These are phyloP conservation scores for Trametes versicolor DNA, from an alignment of 1,284 basidiomycete species.

Conservation along the genomic window DNA sequence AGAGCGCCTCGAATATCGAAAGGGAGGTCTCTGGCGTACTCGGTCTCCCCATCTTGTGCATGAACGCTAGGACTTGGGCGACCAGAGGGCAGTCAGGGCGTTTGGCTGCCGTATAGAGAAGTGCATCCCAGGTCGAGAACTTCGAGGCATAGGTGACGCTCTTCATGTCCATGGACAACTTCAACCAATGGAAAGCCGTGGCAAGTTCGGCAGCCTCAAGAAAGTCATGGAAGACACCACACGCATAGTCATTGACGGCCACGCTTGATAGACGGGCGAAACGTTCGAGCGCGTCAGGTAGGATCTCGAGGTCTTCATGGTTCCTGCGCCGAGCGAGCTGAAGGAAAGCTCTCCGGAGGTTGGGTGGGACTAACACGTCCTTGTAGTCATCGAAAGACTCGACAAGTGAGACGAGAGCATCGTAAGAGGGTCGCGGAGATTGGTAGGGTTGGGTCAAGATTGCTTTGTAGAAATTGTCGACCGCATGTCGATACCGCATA, in stretches of 20 bases:
- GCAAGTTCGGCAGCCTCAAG: constrained; percentile 4
- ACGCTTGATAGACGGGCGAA: constrained; percentile 5
- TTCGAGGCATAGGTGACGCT: constrained; percentile 45
- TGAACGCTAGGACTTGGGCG: constrained; percentile 12
- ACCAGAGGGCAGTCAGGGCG: constrained; percentile 17
- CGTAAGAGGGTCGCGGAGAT: constrained; percentile 2
- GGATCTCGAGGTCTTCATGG: constrained; percentile 6
- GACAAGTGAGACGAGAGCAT: not conserved
- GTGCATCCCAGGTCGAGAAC: constrained; percentile 51
- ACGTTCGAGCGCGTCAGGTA: constrained; percentile 7
- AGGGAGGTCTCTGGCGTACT: constrained; percentile 27
- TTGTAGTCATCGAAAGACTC: not conserved
- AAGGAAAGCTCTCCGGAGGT: constrained; percentile 10
- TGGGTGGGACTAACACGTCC: too few species aligned
- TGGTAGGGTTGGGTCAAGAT: not conserved
- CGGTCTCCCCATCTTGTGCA: constrained; percentile 19
- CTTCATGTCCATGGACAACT: constrained; percentile 52
- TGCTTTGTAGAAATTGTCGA: not conserved
- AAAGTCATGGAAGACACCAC: constrained; percentile 33
- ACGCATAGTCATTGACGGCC: constrained; percentile 22
- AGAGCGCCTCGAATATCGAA: constrained; percentile 29
- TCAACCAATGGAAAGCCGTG: constrained; percentile 54
- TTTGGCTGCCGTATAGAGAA: constrained; percentile 54
- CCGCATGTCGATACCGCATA: not conserved
- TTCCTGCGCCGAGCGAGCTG: constrained; percentile 11